Conservation (phyloP, 495 filamentous ascomycete species). For the Umbilicaria muhlenbergii region DNA sequence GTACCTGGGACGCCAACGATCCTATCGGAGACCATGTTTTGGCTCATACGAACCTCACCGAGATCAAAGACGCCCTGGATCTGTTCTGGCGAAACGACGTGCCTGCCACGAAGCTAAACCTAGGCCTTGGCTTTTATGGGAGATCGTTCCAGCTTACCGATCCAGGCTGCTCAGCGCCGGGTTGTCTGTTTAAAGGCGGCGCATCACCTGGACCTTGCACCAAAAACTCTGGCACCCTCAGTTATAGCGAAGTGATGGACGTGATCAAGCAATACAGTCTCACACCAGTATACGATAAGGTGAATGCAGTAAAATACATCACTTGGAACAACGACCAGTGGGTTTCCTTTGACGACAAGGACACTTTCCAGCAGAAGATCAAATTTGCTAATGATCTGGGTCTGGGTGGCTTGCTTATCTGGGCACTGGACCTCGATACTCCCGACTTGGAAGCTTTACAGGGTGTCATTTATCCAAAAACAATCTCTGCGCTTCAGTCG, state of each 20-base stretch:
- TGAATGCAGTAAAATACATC: slow-evolving; percentile 20
- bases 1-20: slow-evolving; percentile 15
- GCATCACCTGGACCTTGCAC: slow-evolving; percentile 21
- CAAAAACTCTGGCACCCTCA: slow-evolving; percentile 15
- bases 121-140: slow-evolving; percentile 41
- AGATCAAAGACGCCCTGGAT: slow-evolving; percentile 31
- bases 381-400: slow-evolving; percentile 20
- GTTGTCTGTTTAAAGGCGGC: slow-evolving; percentile 10
- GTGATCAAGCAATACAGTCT: slow-evolving; percentile 3
- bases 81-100: slow-evolving; percentile 37
- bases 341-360: slow-evolving; percentile 19
- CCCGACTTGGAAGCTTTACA: neutral
- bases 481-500: neutral
- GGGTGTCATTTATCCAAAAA: neutral
- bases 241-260: slow-evolving; percentile 13
- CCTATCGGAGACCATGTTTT: slow-evolving; percentile 16
- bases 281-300: neutral
- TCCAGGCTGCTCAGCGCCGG: slow-evolving; percentile 19
- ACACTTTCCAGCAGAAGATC: slow-evolving; percentile 20
- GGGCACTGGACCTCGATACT: slow-evolving; percentile 16
- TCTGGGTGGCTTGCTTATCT: slow-evolving; percentile 23
- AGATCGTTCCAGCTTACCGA: slow-evolving; percentile 19
- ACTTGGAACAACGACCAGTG: slow-evolving; percentile 20
- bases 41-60: slow-evolving; percentile 40
- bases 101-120: slow-evolving; percentile 20